phyloP scores from a whole-genome alignment of 352 stramenopile genomes.

The Globisporangium carolinianum region DNA sequence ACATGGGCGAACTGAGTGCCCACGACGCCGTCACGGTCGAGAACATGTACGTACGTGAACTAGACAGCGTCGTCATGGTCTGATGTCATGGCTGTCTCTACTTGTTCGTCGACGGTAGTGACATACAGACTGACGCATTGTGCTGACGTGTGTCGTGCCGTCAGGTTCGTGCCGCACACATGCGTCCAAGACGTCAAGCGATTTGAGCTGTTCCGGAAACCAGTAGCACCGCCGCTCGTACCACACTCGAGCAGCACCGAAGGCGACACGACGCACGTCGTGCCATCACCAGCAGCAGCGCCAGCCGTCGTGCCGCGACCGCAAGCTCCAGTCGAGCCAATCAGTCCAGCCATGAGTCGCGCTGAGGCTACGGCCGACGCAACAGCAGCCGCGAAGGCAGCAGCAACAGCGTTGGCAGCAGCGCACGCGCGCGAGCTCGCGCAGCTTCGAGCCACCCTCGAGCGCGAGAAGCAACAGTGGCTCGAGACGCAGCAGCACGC shows the following conservation, averaged over 20 bases:
- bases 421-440: constrained; percentile 11
- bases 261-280: not conserved
- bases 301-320: not conserved
- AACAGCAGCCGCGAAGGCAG: not conserved
- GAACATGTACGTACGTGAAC: constrained; percentile 7
- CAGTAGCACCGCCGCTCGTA: not conserved
- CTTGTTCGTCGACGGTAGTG: no score
- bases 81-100: no score
- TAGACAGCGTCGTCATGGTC: no score
- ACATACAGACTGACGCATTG: no score
- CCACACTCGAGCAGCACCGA: not conserved
- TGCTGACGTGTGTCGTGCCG: not conserved
- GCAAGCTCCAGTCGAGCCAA: no score
- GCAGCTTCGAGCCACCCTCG: constrained; percentile 24
- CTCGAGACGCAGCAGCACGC: constrained; percentile 40
- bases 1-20: constrained; percentile 19
- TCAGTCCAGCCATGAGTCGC: no score
- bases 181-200: constrained; percentile 1
- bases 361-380: not conserved
- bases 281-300: not conserved
- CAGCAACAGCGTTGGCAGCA: not conserved
- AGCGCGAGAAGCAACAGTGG: constrained; percentile 31
- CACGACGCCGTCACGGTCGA: constrained; percentile 2
- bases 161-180: constrained; percentile 2
- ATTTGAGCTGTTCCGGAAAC: constrained; percentile 1